Conservation (phyloP, 345 rosid species). For the Melaleuca alternifolia region DNA sequence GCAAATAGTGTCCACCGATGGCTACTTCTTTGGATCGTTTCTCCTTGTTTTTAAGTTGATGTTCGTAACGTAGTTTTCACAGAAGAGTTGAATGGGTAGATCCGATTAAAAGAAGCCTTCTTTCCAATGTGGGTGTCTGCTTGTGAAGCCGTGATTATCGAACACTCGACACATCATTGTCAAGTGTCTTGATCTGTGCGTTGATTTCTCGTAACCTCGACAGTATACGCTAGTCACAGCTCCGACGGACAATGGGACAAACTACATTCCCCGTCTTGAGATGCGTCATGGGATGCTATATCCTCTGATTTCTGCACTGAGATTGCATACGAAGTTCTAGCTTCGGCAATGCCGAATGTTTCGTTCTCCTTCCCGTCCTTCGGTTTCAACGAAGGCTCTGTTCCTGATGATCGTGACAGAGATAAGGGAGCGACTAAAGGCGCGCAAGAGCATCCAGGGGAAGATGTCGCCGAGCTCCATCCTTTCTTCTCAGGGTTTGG, state of each 20-base stretch:
- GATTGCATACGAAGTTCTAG: background rate
- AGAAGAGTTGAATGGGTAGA: background rate
- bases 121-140: background rate
- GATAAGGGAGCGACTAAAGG: constrained; percentile 2
- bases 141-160: background rate
- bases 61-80: background rate
- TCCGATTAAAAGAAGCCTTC: background rate
- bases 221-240: background rate
- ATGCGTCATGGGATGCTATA: background rate
- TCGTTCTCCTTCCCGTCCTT: constrained; percentile 13
- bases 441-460: constrained; percentile 3
- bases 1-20: background rate
- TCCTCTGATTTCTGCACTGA: background rate
- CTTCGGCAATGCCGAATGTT: constrained; percentile 5
- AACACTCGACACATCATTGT: background rate
- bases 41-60: background rate
- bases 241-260: background rate
- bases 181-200: background rate
- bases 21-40: background rate
- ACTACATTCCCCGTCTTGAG: background rate
- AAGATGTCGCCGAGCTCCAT: constrained; percentile 7
- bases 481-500: constrained; percentile 2
- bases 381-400: constrained; percentile 8
- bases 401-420: background rate
- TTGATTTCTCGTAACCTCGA: too few relatives aligned